Evolutionary conservation across 805 yeast species (phyloP).

Genomic region (Suhomyces canberraensis): DNA sequence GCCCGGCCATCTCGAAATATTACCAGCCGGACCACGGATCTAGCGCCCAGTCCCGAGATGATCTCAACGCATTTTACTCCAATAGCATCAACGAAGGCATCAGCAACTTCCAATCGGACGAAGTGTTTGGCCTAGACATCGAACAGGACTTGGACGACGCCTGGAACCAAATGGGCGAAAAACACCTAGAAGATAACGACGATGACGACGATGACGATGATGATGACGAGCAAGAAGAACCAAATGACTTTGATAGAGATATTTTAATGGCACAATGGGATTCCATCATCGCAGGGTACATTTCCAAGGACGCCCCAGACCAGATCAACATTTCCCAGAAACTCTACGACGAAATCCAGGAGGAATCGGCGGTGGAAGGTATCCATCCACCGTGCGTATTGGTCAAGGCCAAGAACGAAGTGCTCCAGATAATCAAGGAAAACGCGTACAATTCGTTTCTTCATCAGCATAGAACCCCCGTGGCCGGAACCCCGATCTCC

Average conservation of each 20-base stretch:
- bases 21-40: slow-evolving; percentile 8
- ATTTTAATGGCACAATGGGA: slow-evolving; percentile 30
- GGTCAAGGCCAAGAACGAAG: slow-evolving; percentile 28
- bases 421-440: slow-evolving; percentile 31
- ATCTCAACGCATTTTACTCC: slow-evolving; percentile 5
- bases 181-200: slow-evolving; percentile 1
- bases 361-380: slow-evolving; percentile 17
- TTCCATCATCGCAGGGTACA: slow-evolving; percentile 38
- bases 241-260: slow-evolving; percentile 4
- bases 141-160: neutral
- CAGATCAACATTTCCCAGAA: slow-evolving; percentile 49
- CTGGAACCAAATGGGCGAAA: slow-evolving; percentile 11
- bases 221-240: slow-evolving; percentile 5
- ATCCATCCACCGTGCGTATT: slow-evolving; percentile 28
- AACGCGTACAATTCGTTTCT: slow-evolving; percentile 25
- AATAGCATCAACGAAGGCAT: slow-evolving; percentile 6
- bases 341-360: slow-evolving; percentile 26
- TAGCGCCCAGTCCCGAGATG: slow-evolving; percentile 5
- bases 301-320: slow-evolving; percentile 39
- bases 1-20: slow-evolving; percentile 11
- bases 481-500: neutral
- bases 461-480: neutral
- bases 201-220: slow-evolving; percentile 7
- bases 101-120: slow-evolving; percentile 3
- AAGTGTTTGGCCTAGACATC: no score